These are phyloP conservation scores for Hirschioporus abietinus DNA, from an alignment of 768 basidiomycete species.

Conservation along the genomic window DNA sequence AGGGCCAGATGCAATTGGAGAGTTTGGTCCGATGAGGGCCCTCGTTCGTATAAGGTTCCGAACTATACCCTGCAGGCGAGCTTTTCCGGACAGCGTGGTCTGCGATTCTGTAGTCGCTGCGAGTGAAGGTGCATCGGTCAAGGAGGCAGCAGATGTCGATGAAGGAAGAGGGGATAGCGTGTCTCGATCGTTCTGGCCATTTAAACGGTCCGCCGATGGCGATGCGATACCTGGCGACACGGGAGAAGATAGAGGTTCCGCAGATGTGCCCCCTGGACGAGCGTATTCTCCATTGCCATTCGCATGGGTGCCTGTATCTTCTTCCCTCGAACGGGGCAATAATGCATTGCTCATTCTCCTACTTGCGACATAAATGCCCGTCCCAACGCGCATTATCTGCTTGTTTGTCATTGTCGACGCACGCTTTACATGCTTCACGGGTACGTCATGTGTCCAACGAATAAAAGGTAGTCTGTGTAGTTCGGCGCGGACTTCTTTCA, in stretches of 20 bases:
- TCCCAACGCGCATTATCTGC: neutral
- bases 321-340: neutral
- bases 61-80: conserved; percentile 38
- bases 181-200: neutral
- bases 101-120: conserved; percentile 3
- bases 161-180: conserved; percentile 7
- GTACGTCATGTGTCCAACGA: conserved; percentile 14
- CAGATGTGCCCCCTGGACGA: neutral
- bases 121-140: conserved; percentile 17
- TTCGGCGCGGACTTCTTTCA: conserved; percentile 36
- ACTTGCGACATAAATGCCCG: neutral
- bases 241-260: neutral
- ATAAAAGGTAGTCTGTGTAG: conserved; percentile 23
- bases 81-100: conserved; percentile 9
- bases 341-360: neutral
- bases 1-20: conserved; percentile 21
- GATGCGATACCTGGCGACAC: neutral
- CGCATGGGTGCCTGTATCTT: neutral
- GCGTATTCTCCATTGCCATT: neutral
- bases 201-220: neutral
- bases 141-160: conserved; percentile 18
- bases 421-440: conserved; percentile 6
- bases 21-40: conserved; percentile 28
- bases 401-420: neutral
- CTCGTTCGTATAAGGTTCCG: conserved; percentile 37